A percentile compares a stretch with the other conserved stretches of the same genome.
Conservation (phyloP, 176 grass and related monocot species). For the Musa itinerans region DNA sequence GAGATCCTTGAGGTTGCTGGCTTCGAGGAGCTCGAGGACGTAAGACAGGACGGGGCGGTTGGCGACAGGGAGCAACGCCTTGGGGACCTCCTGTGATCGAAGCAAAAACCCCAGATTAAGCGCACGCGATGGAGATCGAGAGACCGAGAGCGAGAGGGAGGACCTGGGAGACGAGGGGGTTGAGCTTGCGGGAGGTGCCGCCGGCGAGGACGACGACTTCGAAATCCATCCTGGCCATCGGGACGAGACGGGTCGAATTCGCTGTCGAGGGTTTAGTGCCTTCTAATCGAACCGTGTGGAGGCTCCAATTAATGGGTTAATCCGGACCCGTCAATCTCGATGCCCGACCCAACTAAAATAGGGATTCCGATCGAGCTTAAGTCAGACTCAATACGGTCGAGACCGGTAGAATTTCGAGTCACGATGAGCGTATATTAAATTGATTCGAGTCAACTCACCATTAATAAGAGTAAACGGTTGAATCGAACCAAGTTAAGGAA, state of each 20-base stretch:
- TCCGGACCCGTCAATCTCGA: too few species aligned
- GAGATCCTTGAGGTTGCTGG: slow-evolving; percentile 83
- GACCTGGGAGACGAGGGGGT: slow-evolving; percentile 79
- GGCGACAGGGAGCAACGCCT: slow-evolving; percentile 81
- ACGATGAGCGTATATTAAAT: too few species aligned
- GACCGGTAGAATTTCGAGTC: too few species aligned
- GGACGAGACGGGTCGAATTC: neutral
- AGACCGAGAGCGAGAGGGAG: neutral
- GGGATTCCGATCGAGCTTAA: neutral
- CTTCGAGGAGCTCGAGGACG: slow-evolving; percentile 78
- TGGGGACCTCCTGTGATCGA: slow-evolving; percentile 58
- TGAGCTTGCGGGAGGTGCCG: slow-evolving; percentile 64
- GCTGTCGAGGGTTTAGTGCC: neutral
- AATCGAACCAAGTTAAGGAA: too few species aligned
- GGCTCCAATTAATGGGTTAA: too few species aligned
- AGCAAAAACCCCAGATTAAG: slow-evolving; percentile 11
- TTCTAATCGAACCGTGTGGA: too few species aligned
- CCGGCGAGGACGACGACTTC: slow-evolving; percentile 96
- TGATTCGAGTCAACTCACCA: too few species aligned
- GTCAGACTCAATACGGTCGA: neutral
- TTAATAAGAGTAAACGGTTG: too few species aligned
- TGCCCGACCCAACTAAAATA: neutral
- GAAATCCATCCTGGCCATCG: slow-evolving; percentile 58
- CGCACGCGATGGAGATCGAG: neutral
- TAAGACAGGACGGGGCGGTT: slow-evolving; percentile 86